Conservation (phyloP, 768 basidiomycete genomes). For the Boletus tomentosulus region DNA sequence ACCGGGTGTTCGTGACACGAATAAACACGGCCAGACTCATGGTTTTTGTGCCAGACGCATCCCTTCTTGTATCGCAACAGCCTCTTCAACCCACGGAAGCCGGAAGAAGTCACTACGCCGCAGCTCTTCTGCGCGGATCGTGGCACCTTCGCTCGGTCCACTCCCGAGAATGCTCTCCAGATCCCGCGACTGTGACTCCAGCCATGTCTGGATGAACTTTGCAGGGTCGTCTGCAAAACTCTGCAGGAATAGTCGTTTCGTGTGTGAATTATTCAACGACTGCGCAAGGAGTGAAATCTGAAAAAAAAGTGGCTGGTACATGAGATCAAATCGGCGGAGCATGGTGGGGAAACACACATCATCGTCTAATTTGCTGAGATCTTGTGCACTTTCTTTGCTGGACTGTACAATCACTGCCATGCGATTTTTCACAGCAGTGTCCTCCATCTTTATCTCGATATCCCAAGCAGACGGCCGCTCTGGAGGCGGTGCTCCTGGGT, state of each 20-base stretch:
- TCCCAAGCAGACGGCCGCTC: slow-evolving; percentile 80
- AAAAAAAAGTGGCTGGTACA: slow-evolving; percentile 1
- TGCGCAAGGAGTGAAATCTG: slow-evolving; percentile 83
- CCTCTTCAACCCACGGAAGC: slow-evolving; percentile 89
- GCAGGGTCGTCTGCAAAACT: slow-evolving; percentile 78
- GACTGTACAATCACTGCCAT: slow-evolving; percentile 70
- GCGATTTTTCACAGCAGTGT: slow-evolving; percentile 63
- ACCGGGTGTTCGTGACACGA: background rate
- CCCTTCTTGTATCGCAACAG: slow-evolving; percentile 82
- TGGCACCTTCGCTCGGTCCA: slow-evolving; percentile 74
- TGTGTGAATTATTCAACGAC: slow-evolving; percentile 79
- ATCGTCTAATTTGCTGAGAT: slow-evolving; percentile 75
- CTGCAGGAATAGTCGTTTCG: slow-evolving; percentile 82
- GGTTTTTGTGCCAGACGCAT: slow-evolving; percentile 58
- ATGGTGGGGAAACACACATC: slow-evolving; percentile 50
- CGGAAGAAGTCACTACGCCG: slow-evolving; percentile 87
- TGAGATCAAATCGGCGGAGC: slow-evolving; percentile 17
- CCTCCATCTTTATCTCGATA: slow-evolving; percentile 85
- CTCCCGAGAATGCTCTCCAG: slow-evolving; percentile 84
- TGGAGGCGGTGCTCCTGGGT: slow-evolving; percentile 57
- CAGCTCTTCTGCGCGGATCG: slow-evolving; percentile 83
- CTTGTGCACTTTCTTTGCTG: slow-evolving; percentile 65
- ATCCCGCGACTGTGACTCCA: slow-evolving; percentile 89
- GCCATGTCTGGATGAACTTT: slow-evolving; percentile 83
- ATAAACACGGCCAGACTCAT: slow-evolving; percentile 10